A percentile compares a stretch with the other conserved stretches of the same genome.
These are phyloP conservation scores for Graphilbum sp. DNA, from an alignment of 2,329 filamentous ascomycete genomes.

Conservation along the genomic window DNA sequence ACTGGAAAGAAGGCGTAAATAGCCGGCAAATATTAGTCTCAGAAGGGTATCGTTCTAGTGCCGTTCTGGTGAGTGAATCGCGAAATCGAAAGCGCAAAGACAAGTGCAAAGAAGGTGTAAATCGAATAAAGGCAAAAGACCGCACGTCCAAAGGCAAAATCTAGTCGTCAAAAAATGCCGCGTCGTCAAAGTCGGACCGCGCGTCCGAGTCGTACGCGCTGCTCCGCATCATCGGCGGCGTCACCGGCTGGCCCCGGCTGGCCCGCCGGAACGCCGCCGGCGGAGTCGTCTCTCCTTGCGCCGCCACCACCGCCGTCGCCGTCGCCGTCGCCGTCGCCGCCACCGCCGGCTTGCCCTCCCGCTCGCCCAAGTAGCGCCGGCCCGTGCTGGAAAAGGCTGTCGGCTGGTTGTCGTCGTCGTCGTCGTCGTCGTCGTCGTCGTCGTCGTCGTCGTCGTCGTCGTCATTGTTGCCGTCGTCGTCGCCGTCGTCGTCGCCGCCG, in stretches of 20 bases:
- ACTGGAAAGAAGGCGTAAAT: too few relatives aligned
- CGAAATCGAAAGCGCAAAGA: not conserved
- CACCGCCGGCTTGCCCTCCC: conserved; percentile 21
- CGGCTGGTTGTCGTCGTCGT: conserved; percentile 23
- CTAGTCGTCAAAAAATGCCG: conserved; percentile 37
- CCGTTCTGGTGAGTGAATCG: not conserved
- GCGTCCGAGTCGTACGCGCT: conserved; percentile 46
- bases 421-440: not conserved
- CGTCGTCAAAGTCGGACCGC: conserved; percentile 41
- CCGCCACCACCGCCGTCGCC: conserved; percentile 21
- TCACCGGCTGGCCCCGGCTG: conserved; percentile 26
- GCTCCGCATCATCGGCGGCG: conserved; percentile 44
- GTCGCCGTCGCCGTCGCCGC: conserved; percentile 22
- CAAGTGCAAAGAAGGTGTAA: not conserved
- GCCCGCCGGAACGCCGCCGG: conserved; percentile 18
- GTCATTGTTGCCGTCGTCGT: not conserved
- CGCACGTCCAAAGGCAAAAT: not conserved
- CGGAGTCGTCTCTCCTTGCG: conserved; percentile 21
- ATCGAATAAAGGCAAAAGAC: not conserved
- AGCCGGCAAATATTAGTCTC: too few relatives aligned
- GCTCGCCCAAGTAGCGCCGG: conserved; percentile 36
- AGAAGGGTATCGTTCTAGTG: not conserved
- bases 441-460: not conserved
- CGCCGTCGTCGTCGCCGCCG: not conserved
- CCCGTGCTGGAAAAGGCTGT: conserved; percentile 46